These are phyloP conservation scores for Sextonia rubra DNA, from an alignment of 164 flowering plant species.

Conservation along the genomic window DNA sequence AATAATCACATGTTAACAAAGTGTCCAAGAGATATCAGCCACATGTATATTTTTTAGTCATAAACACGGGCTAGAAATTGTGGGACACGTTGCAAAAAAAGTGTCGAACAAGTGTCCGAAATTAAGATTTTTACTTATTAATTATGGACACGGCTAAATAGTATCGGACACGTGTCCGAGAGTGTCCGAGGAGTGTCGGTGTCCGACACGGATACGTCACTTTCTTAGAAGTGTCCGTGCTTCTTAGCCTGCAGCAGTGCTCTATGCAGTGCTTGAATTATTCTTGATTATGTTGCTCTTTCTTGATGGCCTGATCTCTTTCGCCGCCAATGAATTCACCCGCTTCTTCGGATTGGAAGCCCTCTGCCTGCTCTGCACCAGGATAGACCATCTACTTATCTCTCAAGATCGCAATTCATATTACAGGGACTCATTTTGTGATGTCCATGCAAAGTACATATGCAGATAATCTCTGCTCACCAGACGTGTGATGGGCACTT, in stretches of 20 bases:
- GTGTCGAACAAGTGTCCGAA: too few species aligned
- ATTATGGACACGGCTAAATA: too few species aligned
- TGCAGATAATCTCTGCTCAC: conserved; percentile 58
- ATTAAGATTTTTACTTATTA: too few species aligned
- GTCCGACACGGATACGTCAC: too few species aligned
- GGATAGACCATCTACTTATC: conserved; percentile 61
- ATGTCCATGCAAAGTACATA: conserved; percentile 62
- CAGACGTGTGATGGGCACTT: conserved; percentile 77
- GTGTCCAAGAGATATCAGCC: too few species aligned
- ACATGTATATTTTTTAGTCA: too few species aligned
- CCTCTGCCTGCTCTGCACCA: conserved; percentile 79
- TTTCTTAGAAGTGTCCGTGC: too few species aligned
- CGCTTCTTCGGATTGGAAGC: conserved; percentile 47
- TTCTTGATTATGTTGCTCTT: conserved; percentile 53
- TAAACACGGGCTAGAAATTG: too few species aligned
- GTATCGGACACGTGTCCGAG: too few species aligned
- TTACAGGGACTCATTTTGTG: conserved; percentile 70
- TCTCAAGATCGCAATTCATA: conserved; percentile 35
- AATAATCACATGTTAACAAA: too few species aligned
- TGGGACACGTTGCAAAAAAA: too few species aligned
- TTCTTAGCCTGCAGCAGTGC: conserved; percentile 30
- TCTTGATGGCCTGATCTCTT: conserved; percentile 65
- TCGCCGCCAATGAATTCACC: conserved; percentile 54
- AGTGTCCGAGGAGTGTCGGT: too few species aligned
- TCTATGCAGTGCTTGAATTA: conserved; percentile 76